Evolutionary conservation across 306 rosid genomes (phyloP), one percentile per base, ranked within the genome.

Genomic region (Lablab purpureus): DNA sequence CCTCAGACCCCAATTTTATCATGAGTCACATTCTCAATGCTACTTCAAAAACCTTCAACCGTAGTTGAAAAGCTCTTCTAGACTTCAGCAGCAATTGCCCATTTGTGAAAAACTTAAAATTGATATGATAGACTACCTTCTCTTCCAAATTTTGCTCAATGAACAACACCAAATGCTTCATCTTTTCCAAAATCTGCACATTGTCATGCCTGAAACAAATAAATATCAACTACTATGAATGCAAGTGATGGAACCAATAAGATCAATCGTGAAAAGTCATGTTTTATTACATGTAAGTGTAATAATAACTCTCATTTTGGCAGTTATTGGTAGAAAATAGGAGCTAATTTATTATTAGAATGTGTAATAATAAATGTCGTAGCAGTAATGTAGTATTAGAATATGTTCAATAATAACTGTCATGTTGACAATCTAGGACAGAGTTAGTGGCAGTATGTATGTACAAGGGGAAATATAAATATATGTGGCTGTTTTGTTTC

Each of bases 141-240:
- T 92, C 97, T 58, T 91, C 99, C 85, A 95, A 84, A 41, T 84
- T 92, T 79, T 86, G 88, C 81, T 95, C 99, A 49, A 95, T 81
- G 79, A 95, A 95, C 72, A 95, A 77, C 84, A 92, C 94, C 88
- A 92, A 78, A 80, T 95, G 98, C 92, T 89, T 95, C 89, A 91
- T 66, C 75, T 93, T 95, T 85, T 95, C 98, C 93, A 95, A 84
- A 88, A 83, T 85, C 62, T 90, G 98, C 86, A 93, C 91, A 75
- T 89, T 87, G 84, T 92, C 99, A 73, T 95, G 99, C 91, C 99
- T 95, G 92, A 49, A 88, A 89, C 62, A 77, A 27, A 67, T 67
- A 74, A 72, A 68, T 72, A 62, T 71, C 63, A 78, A 65, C 65
- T 75, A 73, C 58, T 37, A 66, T 45, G 45, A 68, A 83, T 52